phyloP scores from a whole-genome alignment of 768 basidiomycete genomes.

The Glaciozyma martinii region DNA sequence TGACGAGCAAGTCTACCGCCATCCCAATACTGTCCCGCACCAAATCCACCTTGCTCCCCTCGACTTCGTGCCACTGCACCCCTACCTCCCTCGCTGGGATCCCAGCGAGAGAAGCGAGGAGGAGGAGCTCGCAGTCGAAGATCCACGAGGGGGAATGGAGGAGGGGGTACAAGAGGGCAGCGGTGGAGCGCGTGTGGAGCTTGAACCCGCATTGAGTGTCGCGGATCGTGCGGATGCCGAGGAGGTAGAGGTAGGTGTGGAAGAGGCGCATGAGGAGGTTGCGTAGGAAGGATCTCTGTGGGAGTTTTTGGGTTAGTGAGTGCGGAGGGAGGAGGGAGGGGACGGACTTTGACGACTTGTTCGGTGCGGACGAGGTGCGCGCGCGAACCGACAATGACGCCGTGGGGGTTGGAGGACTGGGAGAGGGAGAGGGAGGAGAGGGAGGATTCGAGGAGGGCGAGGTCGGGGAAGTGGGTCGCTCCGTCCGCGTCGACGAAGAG shows the following conservation, averaged over 20 bases:
- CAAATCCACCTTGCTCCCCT: slow-evolving; percentile 83
- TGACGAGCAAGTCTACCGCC: slow-evolving; percentile 74
- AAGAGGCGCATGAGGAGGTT: slow-evolving; percentile 91
- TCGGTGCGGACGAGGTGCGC: slow-evolving; percentile 88
- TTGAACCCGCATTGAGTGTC: slow-evolving; percentile 54
- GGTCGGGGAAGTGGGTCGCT: slow-evolving; percentile 75
- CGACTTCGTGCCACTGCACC: slow-evolving; percentile 86
- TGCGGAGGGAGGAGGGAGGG: neutral
- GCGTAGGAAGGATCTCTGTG: slow-evolving; percentile 72
- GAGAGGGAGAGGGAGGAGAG: slow-evolving; percentile 47
- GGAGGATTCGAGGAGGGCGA: slow-evolving; percentile 65
- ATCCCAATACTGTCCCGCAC: slow-evolving; percentile 77
- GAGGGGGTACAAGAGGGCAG: slow-evolving; percentile 69
- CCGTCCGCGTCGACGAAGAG: slow-evolving; percentile 94
- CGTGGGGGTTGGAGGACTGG: slow-evolving; percentile 39
- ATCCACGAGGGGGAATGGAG: slow-evolving; percentile 81
- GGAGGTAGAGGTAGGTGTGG: slow-evolving; percentile 75
- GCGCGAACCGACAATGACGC: slow-evolving; percentile 70
- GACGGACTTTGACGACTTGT: slow-evolving; percentile 75
- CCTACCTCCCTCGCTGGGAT: slow-evolving; percentile 80
- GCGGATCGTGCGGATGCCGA: slow-evolving; percentile 59
- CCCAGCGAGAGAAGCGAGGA: slow-evolving; percentile 54
- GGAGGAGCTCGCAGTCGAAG: slow-evolving; percentile 87
- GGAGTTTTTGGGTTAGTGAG: neutral
- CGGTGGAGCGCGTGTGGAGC: slow-evolving; percentile 74